These are phyloP conservation scores for Paramecium sonneborni DNA, from an alignment of 73 alveolate genomes.

Conservation along the genomic window DNA sequence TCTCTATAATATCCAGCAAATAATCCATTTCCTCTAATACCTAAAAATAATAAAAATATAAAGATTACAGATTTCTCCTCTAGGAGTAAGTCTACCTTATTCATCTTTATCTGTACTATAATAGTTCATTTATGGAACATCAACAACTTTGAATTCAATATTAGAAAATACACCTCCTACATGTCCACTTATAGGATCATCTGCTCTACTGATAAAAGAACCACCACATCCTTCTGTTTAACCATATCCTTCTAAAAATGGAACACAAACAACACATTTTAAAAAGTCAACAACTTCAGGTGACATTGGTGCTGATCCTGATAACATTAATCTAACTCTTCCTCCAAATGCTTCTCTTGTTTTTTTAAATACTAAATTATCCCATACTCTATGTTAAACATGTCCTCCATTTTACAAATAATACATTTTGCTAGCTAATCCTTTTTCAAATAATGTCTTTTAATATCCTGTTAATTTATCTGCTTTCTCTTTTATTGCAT, in stretches of 20 bases:
- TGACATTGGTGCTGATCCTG: constrained; percentile 93
- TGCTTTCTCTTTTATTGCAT: constrained; percentile 75
- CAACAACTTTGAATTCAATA: constrained; percentile 79
- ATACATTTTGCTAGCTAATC: constrained; percentile 74
- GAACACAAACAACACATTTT: constrained; percentile 75
- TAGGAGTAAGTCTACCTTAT: constrained; percentile 81
- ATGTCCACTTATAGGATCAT: constrained; percentile 81
- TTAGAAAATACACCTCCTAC: constrained; percentile 83
- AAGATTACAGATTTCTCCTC: constrained; percentile 88
- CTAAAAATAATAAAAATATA: not conserved
- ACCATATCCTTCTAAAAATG: constrained; percentile 93
- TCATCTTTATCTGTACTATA: constrained; percentile 78
- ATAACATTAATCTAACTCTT: constrained; percentile 80
- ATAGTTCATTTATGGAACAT: constrained; percentile 88
- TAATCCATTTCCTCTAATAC: constrained; percentile 81
- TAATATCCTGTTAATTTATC: constrained; percentile 74
- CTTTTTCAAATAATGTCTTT: constrained; percentile 78
- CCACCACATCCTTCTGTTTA: constrained; percentile 94
- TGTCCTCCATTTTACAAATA: constrained; percentile 65
- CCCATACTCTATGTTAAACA: constrained; percentile 80
- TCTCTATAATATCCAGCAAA: constrained; percentile 89
- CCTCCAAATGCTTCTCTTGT: constrained; percentile 88
- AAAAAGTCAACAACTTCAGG: constrained; percentile 81
- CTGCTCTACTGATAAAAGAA: constrained; percentile 65
- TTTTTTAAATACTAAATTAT: constrained; percentile 79